A percentile compares a stretch with the other conserved stretches of the same genome.
Conservation (phyloP, 768 basidiomycete species). For the Boletus reticulatus region DNA sequence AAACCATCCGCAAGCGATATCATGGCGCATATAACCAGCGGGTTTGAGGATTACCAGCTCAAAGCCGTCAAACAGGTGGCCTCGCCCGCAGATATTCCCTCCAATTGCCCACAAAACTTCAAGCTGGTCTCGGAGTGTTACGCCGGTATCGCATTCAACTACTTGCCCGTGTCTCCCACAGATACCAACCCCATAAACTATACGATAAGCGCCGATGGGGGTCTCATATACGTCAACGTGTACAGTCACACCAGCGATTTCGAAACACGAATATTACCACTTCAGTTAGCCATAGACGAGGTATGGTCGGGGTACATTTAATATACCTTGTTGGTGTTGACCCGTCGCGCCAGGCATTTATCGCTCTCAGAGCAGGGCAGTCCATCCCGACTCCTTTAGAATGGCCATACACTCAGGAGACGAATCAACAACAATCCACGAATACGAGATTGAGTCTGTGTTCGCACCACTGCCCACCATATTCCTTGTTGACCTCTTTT, state of each 20-base stretch:
- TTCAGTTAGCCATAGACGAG: constrained; percentile 77
- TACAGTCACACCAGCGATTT: constrained; percentile 66
- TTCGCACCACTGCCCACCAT: background rate
- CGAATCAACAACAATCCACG: constrained; percentile 60
- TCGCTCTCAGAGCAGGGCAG: constrained; percentile 61
- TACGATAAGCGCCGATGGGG: constrained; percentile 66
- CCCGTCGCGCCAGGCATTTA: constrained; percentile 52
- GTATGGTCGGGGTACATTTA: constrained; percentile 30
- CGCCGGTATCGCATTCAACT: constrained; percentile 61
- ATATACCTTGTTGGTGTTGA: background rate
- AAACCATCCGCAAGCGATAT: constrained; percentile 56
- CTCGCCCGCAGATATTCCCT: constrained; percentile 47
- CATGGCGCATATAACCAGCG: constrained; percentile 55
- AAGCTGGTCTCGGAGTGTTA: constrained; percentile 68
- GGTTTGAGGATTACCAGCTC: constrained; percentile 48
- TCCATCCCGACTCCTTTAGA: constrained; percentile 57
- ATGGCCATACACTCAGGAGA: constrained; percentile 71
- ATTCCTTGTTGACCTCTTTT: constrained; percentile 1
- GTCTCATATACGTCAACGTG: constrained; percentile 64
- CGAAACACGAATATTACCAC: constrained; percentile 62
- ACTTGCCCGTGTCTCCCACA: constrained; percentile 44
- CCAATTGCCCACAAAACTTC: constrained; percentile 71
- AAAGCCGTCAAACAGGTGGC: constrained; percentile 48
- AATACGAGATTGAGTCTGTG: constrained; percentile 54
- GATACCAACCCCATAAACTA: constrained; percentile 51